These are phyloP conservation scores for Blastobotrys proliferans DNA, from an alignment of 1,139 yeast genomes.

Conservation along the genomic window DNA sequence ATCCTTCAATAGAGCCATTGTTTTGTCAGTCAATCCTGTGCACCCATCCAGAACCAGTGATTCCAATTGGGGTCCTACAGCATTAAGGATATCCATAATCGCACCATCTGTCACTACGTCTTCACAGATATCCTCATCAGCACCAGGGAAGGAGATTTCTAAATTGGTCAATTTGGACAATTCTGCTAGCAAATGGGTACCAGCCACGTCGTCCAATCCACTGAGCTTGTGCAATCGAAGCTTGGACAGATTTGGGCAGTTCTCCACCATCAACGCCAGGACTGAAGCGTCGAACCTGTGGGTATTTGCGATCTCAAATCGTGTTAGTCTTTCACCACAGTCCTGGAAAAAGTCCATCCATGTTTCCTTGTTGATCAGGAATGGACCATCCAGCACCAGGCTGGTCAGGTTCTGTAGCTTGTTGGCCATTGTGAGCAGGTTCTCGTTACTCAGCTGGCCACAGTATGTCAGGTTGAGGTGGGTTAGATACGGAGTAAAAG, in stretches of 20 bases:
- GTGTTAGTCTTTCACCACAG: slow-evolving; percentile 44
- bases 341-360: slow-evolving; percentile 72
- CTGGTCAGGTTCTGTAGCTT: slow-evolving; percentile 53
- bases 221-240: slow-evolving; percentile 65
- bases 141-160: slow-evolving; percentile 57
- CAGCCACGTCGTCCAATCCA: slow-evolving; percentile 59
- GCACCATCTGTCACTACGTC: slow-evolving; percentile 71
- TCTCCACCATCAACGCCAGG: slow-evolving; percentile 56
- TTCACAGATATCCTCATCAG: slow-evolving; percentile 14
- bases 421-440: slow-evolving; percentile 56
- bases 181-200: slow-evolving; percentile 62
- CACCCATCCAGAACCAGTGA: slow-evolving; percentile 69
- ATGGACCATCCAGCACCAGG: slow-evolving; percentile 77
- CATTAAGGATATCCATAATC: slow-evolving; percentile 58
- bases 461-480: slow-evolving; percentile 78
- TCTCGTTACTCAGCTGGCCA: slow-evolving; percentile 83
- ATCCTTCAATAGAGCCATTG: not conserved
- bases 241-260: slow-evolving; percentile 44
- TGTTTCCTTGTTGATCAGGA: slow-evolving; percentile 64
- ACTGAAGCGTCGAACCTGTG: slow-evolving; percentile 76
- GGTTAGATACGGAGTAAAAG: slow-evolving; percentile 73
- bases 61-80: slow-evolving; percentile 58
- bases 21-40: slow-evolving; percentile 47
- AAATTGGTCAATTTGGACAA: slow-evolving; percentile 50
- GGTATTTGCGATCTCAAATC: slow-evolving; percentile 70